phyloP scores from a whole-genome alignment of 2,329 filamentous ascomycete genomes.

The Cytospora mali region DNA sequence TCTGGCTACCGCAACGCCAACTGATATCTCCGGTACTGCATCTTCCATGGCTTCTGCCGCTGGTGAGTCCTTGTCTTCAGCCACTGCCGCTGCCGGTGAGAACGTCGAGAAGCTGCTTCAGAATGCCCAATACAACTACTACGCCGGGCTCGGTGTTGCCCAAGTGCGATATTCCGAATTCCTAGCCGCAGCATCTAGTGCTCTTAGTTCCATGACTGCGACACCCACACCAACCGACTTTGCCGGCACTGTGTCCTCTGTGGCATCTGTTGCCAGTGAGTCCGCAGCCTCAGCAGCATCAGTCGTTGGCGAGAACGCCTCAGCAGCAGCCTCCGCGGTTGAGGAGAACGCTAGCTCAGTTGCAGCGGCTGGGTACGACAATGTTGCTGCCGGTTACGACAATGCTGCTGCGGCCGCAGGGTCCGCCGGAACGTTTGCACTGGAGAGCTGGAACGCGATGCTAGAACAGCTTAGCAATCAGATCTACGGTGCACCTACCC shows the following conservation, averaged over 20 bases:
- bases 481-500: conserved; percentile 68
- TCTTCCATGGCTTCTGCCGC: conserved; percentile 26
- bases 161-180: conserved; percentile 80
- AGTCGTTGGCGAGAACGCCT: conserved; percentile 40
- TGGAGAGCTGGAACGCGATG: conserved; percentile 62
- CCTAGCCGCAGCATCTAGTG: conserved; percentile 69
- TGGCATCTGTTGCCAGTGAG: conserved; percentile 50
- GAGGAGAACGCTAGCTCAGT: conserved; percentile 53
- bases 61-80: conserved; percentile 25
- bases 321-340: conserved; percentile 42
- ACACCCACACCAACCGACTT: conserved; percentile 62
- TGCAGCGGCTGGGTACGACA: conserved; percentile 34
- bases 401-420: conserved; percentile 35
- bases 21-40: conserved; percentile 30
- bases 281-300: conserved; percentile 44
- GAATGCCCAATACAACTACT: conserved; percentile 69
- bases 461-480: conserved; percentile 68
- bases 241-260: conserved; percentile 50
- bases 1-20: conserved; percentile 61
- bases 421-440: conserved; percentile 37
- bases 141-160: conserved; percentile 75
- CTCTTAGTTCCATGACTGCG: conserved; percentile 61
- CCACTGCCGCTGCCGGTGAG: conserved; percentile 38
- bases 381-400: conserved; percentile 8
- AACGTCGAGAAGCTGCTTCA: conserved; percentile 60